Conservation (phyloP, 768 basidiomycete species). For the Pleurotus pulmonarius region DNA sequence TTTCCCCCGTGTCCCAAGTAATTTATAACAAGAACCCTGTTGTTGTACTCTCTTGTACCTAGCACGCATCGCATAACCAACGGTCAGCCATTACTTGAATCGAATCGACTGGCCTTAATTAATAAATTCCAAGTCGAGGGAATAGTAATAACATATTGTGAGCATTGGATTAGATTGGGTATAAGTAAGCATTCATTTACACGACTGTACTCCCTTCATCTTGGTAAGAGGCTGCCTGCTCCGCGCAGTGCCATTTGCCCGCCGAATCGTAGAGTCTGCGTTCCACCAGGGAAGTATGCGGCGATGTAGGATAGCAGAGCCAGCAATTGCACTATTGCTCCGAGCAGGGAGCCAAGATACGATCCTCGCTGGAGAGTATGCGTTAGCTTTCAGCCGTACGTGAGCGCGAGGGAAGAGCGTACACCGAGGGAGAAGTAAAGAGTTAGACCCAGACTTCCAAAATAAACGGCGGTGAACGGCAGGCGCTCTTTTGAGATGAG, state of each 20-base stretch:
- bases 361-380: slow-evolving; percentile 58
- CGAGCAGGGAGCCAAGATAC: slow-evolving; percentile 81
- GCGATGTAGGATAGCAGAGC: slow-evolving; percentile 86
- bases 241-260: slow-evolving; percentile 79
- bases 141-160: too few relatives aligned
- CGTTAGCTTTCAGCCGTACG: neutral
- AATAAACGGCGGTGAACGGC: slow-evolving; percentile 81
- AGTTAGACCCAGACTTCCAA: slow-evolving; percentile 79
- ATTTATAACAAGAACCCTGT: too few relatives aligned
- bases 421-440: slow-evolving; percentile 92
- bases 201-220: slow-evolving; percentile 34
- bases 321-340: slow-evolving; percentile 76
- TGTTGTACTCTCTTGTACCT: too few relatives aligned
- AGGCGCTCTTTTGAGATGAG: slow-evolving; percentile 77
- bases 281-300: slow-evolving; percentile 91
- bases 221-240: slow-evolving; percentile 76
- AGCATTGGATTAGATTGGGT: too few relatives aligned
- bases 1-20: too few relatives aligned
- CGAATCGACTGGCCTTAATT: too few relatives aligned
- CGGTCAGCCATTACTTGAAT: too few relatives aligned
- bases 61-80: too few relatives aligned
- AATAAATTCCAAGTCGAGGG: too few relatives aligned
- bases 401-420: slow-evolving; percentile 25
- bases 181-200: too few relatives aligned
- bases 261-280: slow-evolving; percentile 76